Evolutionary conservation across 2,329 filamentous ascomycete genomes (phyloP).

Genomic region (Microascus cirrosus): DNA sequence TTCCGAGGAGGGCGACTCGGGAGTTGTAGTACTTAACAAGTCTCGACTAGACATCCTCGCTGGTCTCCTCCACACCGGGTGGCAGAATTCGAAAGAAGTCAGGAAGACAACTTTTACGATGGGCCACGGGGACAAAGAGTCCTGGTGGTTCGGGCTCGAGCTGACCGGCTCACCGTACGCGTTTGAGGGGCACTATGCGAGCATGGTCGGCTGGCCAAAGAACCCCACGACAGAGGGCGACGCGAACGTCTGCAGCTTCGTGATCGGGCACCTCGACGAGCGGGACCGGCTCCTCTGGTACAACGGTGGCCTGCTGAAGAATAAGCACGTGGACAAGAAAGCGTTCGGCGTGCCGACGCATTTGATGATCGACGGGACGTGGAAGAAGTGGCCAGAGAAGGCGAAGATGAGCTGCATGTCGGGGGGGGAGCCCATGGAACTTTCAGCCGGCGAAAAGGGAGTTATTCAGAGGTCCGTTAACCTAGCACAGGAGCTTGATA

Average conservation of each 20-base stretch:
- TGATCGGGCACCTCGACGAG: constrained; percentile 29
- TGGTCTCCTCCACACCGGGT: constrained; percentile 20
- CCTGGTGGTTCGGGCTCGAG: constrained; percentile 32
- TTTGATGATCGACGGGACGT: constrained; percentile 27
- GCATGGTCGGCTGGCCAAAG: constrained; percentile 19
- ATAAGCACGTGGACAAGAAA: constrained; percentile 18
- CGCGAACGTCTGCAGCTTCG: constrained; percentile 23
- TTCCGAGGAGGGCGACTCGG: constrained; percentile 29
- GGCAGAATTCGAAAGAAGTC: constrained; percentile 26
- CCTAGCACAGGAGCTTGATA: too few relatives aligned
- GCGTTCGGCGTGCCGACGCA: constrained; percentile 22
- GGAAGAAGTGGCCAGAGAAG: constrained; percentile 18
- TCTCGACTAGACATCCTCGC: constrained; percentile 21
- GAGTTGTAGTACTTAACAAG: constrained; percentile 29
- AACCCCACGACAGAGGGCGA: constrained; percentile 2
- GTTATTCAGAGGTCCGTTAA: neutral
- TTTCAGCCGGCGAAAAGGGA: neutral
- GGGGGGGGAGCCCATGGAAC: neutral
- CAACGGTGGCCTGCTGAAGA: constrained; percentile 29
- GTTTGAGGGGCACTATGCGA: constrained; percentile 28
- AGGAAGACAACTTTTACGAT: constrained; percentile 22
- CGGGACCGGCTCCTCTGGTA: constrained; percentile 25
- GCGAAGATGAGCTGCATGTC: constrained; percentile 26
- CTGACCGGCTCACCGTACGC: constrained; percentile 22
- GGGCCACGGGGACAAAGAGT: constrained; percentile 33